Conservation (phyloP, 1,284 basidiomycete species). For the Wallemia hederae region DNA sequence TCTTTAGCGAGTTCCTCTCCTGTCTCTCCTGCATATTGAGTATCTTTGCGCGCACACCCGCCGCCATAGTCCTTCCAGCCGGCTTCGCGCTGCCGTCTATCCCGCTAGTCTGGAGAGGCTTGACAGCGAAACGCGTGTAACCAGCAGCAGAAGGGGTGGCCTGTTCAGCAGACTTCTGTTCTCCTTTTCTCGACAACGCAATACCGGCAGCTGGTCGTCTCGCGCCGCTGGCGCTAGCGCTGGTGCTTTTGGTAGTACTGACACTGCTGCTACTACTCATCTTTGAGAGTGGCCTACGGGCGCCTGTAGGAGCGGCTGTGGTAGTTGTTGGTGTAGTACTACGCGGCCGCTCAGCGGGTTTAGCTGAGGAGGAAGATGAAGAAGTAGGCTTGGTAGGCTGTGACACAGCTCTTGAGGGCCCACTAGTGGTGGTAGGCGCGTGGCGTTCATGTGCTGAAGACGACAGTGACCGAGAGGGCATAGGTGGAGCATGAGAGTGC, state of each 20-base stretch:
- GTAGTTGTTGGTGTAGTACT: background rate
- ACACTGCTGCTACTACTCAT: background rate
- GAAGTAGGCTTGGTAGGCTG: background rate
- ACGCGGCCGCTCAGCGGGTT: background rate
- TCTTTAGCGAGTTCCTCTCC: background rate
- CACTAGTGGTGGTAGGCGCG: background rate
- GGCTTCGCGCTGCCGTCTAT: background rate
- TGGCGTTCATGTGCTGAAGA: background rate
- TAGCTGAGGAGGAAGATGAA: background rate
- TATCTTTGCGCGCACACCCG: background rate
- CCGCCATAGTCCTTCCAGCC: background rate
- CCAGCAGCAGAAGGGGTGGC: background rate
- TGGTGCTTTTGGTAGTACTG: no score
- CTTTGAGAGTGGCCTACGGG: background rate
- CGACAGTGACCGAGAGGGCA: background rate
- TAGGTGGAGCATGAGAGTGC: no score
- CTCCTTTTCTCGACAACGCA: background rate
- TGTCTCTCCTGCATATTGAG: background rate
- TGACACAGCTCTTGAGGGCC: background rate
- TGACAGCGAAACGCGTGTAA: background rate
- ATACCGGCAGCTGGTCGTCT: background rate
- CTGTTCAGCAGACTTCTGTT: background rate
- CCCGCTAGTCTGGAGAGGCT: background rate
- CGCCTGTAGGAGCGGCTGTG: background rate
- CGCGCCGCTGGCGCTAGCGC: background rate